Evolutionary conservation across 352 stramenopile genomes (phyloP), one percentile per base, ranked within the genome.

Genomic region (Globisporangium barbulae): DNA sequence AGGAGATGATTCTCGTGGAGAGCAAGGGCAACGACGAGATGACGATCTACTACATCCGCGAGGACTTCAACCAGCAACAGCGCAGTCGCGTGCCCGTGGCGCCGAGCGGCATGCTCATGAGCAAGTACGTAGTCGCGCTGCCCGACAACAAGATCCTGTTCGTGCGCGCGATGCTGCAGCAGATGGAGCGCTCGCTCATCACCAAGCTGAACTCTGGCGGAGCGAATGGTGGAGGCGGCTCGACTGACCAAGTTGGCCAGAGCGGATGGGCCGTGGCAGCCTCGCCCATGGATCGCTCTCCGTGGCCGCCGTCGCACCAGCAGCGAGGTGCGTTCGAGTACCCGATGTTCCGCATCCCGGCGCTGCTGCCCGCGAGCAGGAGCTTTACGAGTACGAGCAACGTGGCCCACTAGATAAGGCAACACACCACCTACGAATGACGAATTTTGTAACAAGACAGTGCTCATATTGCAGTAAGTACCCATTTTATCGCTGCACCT

Each of bases 161-260:
- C 55, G 74, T 96, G 19, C 79, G 80, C 33, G 87, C 86, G 1
- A 96, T 94, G 85, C 71, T 96, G 25, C 85, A 96, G 63, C 88
- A 94, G 61, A 85, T 92, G 59, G 85, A 94, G 58, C 82, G 83
- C 2, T 88, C 83, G 39, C 64, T 91, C 35, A 72, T 90, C 10
- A 87, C 85, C 2, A 86, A 89, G 61, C 82, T 80, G 68, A 79
- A 85, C 58, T 75, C 71, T 22, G 63, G 69, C 33, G 21, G 39
- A 30, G 17, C 19, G 30, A 56, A n/a, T 48, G 45, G 59, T 22
- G 59, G 62, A 30, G 10, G 22, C 41, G 12, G 54, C 58, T 57
- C 66, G 41, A 47, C 65, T 41, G 72, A 74, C 13, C 61, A 56
- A 10, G 10, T 17, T 13, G 52, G 30, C 9, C 31, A 28, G 7